Evolutionary conservation across 345 rosid genomes (phyloP).

Genomic region (Lagerstroemia speciosa): DNA sequence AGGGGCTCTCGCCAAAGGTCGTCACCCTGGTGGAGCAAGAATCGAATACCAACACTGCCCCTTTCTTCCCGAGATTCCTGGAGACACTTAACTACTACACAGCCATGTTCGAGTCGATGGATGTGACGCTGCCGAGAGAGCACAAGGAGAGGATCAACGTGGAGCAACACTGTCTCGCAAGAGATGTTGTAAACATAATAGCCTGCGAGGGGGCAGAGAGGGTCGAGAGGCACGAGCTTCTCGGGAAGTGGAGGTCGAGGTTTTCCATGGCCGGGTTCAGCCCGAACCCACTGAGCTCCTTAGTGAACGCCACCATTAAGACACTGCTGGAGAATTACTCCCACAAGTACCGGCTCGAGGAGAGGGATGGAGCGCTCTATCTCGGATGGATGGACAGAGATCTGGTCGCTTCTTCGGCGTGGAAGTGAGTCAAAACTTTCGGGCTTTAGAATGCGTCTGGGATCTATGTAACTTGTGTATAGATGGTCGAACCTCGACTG

Average conservation of each 20-base stretch:
- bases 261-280: conserved; percentile 78
- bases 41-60: conserved; percentile 80
- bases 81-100: conserved; percentile 66
- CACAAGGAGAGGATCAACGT: conserved; percentile 72
- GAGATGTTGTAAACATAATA: conserved; percentile 76
- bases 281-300: conserved; percentile 67
- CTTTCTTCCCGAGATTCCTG: conserved; percentile 68
- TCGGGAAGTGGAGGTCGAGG: conserved; percentile 77
- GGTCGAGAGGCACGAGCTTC: conserved; percentile 73
- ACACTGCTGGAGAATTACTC: conserved; percentile 52
- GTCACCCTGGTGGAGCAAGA: conserved; percentile 93
- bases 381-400: conserved; percentile 86
- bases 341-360: conserved; percentile 56
- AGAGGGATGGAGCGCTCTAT: conserved; percentile 64
- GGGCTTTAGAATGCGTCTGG: neutral
- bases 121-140: conserved; percentile 56
- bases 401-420: conserved; percentile 86
- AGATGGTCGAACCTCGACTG: neutral
- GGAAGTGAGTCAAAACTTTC: conserved; percentile 37
- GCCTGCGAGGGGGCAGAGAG: conserved; percentile 90
- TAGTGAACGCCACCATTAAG: conserved; percentile 64
- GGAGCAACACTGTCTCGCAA: conserved; percentile 89
- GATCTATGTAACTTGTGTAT: neutral
- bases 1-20: conserved; percentile 66
- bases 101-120: conserved; percentile 91